Percentiles rank a stretch among this genome's conserved stretches.
Evolutionary conservation across 1,284 basidiomycete genomes (phyloP).

Genomic region (Fistulinella staudtii): DNA sequence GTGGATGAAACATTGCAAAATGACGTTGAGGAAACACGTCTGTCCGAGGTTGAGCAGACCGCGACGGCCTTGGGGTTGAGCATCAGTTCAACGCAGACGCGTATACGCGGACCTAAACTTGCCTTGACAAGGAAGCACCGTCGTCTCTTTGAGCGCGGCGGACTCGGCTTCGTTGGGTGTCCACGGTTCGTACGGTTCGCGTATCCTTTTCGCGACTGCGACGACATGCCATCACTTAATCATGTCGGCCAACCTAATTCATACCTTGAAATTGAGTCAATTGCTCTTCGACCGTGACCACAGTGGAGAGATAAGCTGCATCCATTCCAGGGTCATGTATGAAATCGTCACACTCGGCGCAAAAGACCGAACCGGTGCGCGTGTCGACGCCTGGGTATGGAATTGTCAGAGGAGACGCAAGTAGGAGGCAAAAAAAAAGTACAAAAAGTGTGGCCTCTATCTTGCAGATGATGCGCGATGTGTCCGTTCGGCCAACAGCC

Average conservation of each 20-base stretch:
- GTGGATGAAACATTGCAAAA: conserved; percentile 90
- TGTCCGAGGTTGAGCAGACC: conserved; percentile 91
- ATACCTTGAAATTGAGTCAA: conserved; percentile 46
- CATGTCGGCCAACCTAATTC: too few relatives aligned
- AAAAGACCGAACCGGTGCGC: conserved; percentile 56
- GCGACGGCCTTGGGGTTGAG: conserved; percentile 56
- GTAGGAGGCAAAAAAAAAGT: conserved; percentile 5
- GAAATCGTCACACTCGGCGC: conserved; percentile 56
- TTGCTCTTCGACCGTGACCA: conserved; percentile 48
- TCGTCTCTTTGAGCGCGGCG: conserved; percentile 34
- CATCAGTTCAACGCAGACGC: too few relatives aligned
- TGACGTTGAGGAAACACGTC: conserved; percentile 93
- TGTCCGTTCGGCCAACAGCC: conserved; percentile 71
- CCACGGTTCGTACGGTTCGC: conserved; percentile 48
- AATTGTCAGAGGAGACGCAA: not conserved
- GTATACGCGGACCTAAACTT: too few relatives aligned
- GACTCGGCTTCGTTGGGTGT: conserved; percentile 37
- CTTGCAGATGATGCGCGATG: conserved; percentile 52
- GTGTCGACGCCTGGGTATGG: conserved; percentile 50
- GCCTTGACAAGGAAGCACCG: conserved; percentile 63
- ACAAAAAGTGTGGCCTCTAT: conserved; percentile 67
- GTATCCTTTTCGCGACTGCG: conserved; percentile 37
- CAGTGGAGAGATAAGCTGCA: conserved; percentile 34
- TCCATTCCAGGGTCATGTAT: conserved; percentile 48
- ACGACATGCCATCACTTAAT: too few relatives aligned